These are phyloP conservation scores for Pholiota conissans DNA, from an alignment of 768 basidiomycete genomes.

Conservation along the genomic window DNA sequence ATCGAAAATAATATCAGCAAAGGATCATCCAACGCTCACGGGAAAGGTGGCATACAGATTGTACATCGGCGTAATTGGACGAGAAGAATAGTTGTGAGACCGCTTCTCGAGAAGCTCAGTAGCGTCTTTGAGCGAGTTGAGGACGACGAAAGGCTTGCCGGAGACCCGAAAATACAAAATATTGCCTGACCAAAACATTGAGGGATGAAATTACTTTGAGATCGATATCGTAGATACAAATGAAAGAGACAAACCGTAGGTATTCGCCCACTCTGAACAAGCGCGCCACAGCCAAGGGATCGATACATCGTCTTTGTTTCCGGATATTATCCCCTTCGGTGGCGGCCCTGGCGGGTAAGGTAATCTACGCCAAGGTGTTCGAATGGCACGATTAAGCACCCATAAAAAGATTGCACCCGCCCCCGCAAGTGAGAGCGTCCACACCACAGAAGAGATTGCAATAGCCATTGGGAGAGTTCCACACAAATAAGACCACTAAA, in stretches of 20 bases:
- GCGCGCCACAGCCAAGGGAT: background rate
- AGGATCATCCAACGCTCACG: too few species aligned
- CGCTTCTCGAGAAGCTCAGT: background rate
- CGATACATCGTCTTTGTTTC: background rate
- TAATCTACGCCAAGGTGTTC: background rate
- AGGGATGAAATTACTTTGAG: background rate
- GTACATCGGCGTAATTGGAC: background rate
- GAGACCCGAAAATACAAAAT: background rate
- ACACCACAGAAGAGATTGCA: background rate
- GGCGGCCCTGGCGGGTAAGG: constrained; percentile 1
- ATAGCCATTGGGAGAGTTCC: too few species aligned
- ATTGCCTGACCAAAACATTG: background rate
- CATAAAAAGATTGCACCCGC: background rate
- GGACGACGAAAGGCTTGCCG: background rate
- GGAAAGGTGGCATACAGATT: background rate
- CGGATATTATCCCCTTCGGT: background rate
- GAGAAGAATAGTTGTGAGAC: background rate
- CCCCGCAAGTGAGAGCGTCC: background rate
- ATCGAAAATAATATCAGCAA: too few species aligned
- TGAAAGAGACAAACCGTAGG: background rate
- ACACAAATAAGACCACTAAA: too few species aligned
- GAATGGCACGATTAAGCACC: background rate
- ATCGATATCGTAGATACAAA: background rate
- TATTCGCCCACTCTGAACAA: background rate
- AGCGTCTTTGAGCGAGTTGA: background rate